Base-by-base conservation (phyloP, 1,284 basidiomycete genomes). In the Takashimella tepidaria region DNA sequence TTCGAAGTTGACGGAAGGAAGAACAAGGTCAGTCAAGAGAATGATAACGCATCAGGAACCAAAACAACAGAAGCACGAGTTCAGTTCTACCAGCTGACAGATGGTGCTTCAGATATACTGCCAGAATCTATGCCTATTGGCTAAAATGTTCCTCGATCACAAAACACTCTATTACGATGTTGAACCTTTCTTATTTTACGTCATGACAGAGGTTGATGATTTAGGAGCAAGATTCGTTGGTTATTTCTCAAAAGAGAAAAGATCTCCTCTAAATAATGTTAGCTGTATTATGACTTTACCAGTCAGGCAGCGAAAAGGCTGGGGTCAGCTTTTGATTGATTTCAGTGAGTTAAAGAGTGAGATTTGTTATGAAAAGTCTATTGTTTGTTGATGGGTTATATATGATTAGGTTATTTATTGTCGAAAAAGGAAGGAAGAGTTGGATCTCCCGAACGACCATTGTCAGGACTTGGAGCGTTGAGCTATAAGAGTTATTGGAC, bases 81-180 rank as follows among this genome's bases (percentile, higher is more conserved):
- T n/a, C n/a, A n/a, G n/a, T n/a, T n/a, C n/a, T n/a, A n/a, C n/a
- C n/a, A n/a, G n/a, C n/a, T n/a, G n/a, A n/a, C n/a, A n/a, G n/a
- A n/a, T n/a, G n/a, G n/a, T 20, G 16, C 11, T 41, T 6, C 61
- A 89, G 88, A 98, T 98, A 66, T 99, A 98, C 75, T 98, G 96
- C 72, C 96, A 98, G 74, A 98, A 99, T 71, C 82, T 99, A n/a
- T 98, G 96, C 76, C 80, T 99, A 52, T 81, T 99, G 25, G 95
- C 95, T 54, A 98, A 98, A 77, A 97, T 98, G 91, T 99, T 98
- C 74, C 83, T 99, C 61, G 93, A 98, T 71, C 95, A 98, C 79
- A 99, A 99, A 77, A 98, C 95, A 20, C 83, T 99, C 43, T 98
- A 98, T 77, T 98, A 99, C 77, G 96, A 99, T 74, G 96, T 98